Evolutionary conservation across 352 stramenopile species (phyloP).

Genomic region (Pythium vanterpoolii): DNA sequence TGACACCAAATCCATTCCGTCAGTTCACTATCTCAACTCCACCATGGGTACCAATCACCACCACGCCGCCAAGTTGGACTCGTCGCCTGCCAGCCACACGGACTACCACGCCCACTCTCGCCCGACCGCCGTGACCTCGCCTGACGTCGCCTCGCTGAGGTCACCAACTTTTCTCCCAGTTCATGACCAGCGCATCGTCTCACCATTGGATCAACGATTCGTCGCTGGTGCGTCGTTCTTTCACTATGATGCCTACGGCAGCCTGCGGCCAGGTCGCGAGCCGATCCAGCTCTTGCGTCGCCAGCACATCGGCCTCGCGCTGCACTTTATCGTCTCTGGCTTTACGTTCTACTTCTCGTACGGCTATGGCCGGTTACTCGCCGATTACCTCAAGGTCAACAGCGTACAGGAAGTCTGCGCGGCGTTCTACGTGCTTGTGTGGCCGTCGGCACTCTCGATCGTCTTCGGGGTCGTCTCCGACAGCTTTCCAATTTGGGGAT

Average conservation of each 20-base stretch:
- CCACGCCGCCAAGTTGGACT: constrained; percentile 1
- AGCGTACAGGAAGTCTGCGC: constrained; percentile 8
- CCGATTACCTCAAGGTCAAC: constrained; percentile 11
- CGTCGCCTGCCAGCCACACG: neutral
- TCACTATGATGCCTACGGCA: constrained; percentile 28
- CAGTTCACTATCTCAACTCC: neutral
- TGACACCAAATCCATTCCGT: neutral
- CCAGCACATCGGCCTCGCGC: constrained; percentile 16
- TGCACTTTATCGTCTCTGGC: constrained; percentile 7
- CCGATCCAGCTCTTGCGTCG: constrained; percentile 15
- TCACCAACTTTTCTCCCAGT: neutral
- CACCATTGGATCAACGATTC: neutral
- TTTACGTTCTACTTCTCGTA: constrained; percentile 21
- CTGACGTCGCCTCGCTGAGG: neutral
- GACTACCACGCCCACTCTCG: neutral
- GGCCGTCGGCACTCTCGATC: constrained; percentile 60
- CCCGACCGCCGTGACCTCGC: neutral
- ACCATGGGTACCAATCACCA: neutral
- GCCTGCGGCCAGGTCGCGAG: constrained; percentile 10
- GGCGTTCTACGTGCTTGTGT: constrained; percentile 31
- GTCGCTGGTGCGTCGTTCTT: constrained; percentile 18
- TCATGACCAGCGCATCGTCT: neutral
- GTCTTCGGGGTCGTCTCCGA: constrained; percentile 72
- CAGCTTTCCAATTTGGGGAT: constrained; percentile 51
- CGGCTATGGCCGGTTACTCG: constrained; percentile 13